Evolutionary conservation across 495 filamentous ascomycete species (phyloP).

Genomic region (Aspergillus incahuasiensis): DNA sequence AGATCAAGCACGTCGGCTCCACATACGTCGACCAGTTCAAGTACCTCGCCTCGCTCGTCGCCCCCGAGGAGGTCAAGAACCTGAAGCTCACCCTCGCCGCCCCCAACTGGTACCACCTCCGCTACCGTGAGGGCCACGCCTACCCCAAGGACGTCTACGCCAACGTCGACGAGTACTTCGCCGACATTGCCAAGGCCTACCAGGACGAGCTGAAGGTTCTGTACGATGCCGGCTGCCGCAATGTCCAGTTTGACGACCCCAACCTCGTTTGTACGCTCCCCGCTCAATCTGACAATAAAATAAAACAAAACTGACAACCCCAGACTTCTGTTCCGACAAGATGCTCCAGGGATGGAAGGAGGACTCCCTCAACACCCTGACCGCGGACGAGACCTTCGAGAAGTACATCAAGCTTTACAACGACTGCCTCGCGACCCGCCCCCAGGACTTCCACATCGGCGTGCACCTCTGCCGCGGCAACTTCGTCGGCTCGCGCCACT

Average conservation of each 20-base stretch:
- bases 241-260: constrained; percentile 73
- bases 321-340: constrained; percentile 74
- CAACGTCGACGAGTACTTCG: constrained; percentile 67
- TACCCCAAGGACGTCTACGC: constrained; percentile 62
- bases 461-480: constrained; percentile 80
- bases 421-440: constrained; percentile 58
- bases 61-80: constrained; percentile 55
- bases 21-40: constrained; percentile 64
- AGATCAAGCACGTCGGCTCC: constrained; percentile 62
- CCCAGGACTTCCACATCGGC: constrained; percentile 67
- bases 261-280: constrained; percentile 62
- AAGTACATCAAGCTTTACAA: constrained; percentile 77
- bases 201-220: constrained; percentile 61
- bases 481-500: constrained; percentile 72
- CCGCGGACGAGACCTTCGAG: constrained; percentile 61
- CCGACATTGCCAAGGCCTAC: constrained; percentile 70
- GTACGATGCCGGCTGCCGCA: constrained; percentile 64
- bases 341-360: constrained; percentile 65
- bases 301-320: neutral
- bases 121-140: constrained; percentile 64
- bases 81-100: constrained; percentile 71
- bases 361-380: constrained; percentile 52
- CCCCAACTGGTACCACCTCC: constrained; percentile 70
- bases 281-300: too few relatives aligned
- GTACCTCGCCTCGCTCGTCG: constrained; percentile 59